Evolutionary conservation across 768 basidiomycete species (phyloP).

Genomic region (Russula sp.): DNA sequence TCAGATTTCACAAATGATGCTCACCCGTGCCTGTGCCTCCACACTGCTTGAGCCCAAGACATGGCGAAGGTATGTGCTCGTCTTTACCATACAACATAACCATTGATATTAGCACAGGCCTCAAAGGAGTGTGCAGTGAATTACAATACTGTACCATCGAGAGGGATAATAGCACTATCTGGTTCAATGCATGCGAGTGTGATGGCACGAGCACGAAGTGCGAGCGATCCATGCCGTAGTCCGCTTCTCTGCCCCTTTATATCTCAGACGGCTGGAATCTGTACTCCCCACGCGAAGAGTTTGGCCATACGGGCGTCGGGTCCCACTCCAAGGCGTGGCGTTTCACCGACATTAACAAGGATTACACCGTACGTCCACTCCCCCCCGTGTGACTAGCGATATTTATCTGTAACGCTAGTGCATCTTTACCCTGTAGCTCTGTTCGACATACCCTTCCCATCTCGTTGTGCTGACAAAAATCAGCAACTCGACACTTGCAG

Average conservation of each 20-base stretch:
- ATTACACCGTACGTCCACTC: constrained; percentile 63
- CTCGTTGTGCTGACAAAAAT: constrained; percentile 90
- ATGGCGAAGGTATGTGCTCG: too few species aligned
- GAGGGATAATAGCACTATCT: too few species aligned
- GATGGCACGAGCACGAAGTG: too few species aligned
- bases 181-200: too few species aligned
- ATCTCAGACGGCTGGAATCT: constrained; percentile 70
- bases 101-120: too few species aligned
- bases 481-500: constrained; percentile 86
- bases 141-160: too few species aligned
- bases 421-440: constrained; percentile 55
- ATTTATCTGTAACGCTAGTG: constrained; percentile 33
- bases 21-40: too few species aligned
- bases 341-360: constrained; percentile 93
- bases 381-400: constrained; percentile 13
- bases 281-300: constrained; percentile 86
- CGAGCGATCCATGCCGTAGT: too few species aligned
- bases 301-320: constrained; percentile 91
- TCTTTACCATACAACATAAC: too few species aligned
- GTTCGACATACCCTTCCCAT: constrained; percentile 84
- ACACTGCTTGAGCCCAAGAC: too few species aligned
- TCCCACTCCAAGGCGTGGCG: constrained; percentile 91
- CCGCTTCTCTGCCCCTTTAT: constrained; percentile 63
- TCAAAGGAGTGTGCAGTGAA: too few species aligned
- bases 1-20: too few species aligned